Evolutionary conservation across 139 green algal species (phyloP), one percentile per base, ranked within the genome.

Genomic region (Asterochloris sp.): DNA sequence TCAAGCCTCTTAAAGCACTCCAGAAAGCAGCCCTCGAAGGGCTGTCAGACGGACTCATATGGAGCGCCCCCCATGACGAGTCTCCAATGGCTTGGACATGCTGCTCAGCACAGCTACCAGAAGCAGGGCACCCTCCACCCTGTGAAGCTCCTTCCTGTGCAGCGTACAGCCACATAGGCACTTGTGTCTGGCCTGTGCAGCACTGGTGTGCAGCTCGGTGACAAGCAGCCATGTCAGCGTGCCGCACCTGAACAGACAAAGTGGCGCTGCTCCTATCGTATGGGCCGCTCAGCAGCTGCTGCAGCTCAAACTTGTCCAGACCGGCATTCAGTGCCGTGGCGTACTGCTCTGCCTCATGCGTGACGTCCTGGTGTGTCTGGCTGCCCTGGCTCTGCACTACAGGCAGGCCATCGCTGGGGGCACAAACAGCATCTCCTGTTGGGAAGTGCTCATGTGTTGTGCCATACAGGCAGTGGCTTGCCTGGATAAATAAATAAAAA

Each of bases 231-330:
- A 24, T 62, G 62, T 19, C 12, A 73, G 47, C 21, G 11, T 14
- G 60, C 0, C 14, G 10, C 54, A 86, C 85, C 85, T 87, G 83
- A 15, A 89, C 86, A 13, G 73, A 83, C 11, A 86, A 47, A 21
- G 78, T 78, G 13, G 87, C 87, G 16, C 76, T 78, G 0, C 81
- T 54, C 1, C 84, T 83, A 69, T 93, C 90, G 38, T 95, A 96
- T 0, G 86, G 85, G 0, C 95, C 95, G 0, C 82, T 81, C 62
- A 98, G 88, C 86, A 98, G 88, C 28, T 86, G 82, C 67, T 85
- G 76, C 76, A 94, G 78, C 83, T 96, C 88, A 84, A 89, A 94
- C 13, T 69, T 61, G 1, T 81, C 86, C 26, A 94, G 62, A 13
- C 69, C 73, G 9, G 73, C 14, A 0, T 85, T 78, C 67, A 92